Percentiles rank a stretch among this genome's conserved stretches.
Evolutionary conservation across 257 asterid species (phyloP).

Genomic region (Solanum boliviense): DNA sequence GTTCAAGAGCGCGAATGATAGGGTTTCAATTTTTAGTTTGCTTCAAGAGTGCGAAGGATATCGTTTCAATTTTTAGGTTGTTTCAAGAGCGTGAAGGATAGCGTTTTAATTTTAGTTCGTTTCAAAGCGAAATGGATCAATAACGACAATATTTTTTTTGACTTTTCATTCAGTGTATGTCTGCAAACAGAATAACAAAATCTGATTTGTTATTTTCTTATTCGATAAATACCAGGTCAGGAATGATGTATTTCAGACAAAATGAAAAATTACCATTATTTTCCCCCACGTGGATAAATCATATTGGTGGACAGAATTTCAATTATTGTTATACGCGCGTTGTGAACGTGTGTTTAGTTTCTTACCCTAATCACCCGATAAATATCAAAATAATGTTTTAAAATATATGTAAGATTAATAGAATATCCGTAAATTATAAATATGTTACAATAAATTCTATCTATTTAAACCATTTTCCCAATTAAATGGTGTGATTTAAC

Average conservation of each 20-base stretch:
- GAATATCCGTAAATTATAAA: not conserved
- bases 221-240: not conserved
- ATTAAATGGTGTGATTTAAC: not conserved
- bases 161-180: not conserved
- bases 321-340: not conserved
- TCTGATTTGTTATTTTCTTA: not conserved
- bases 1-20: too few species aligned
- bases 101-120: not conserved
- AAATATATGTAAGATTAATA: not conserved
- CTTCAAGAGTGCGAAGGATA: not conserved
- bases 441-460: not conserved
- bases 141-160: not conserved
- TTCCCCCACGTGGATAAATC: not conserved
- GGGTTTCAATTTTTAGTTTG: not conserved
- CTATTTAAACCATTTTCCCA: not conserved
- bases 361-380: not conserved
- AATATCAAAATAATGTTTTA: not conserved
- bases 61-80: not conserved
- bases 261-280: not conserved
- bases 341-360: not conserved
- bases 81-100: not conserved
- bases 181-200: not conserved
- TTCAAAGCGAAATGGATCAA: not conserved
- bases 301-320: not conserved
- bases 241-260: not conserved